Base-by-base conservation (phyloP, 805 yeast genomes). In the Naumovozyma dairenensis region DNA sequence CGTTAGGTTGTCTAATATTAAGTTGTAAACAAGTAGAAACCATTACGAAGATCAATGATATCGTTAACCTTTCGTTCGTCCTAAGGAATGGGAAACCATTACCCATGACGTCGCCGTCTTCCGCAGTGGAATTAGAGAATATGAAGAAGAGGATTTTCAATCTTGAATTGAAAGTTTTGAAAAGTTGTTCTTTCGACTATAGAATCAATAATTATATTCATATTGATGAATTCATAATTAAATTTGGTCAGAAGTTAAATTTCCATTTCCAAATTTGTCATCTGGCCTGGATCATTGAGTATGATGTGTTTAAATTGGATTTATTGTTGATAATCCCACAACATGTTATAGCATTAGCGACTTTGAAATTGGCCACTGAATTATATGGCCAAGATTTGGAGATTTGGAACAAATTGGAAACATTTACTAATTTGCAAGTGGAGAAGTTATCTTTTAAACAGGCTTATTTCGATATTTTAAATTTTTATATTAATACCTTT, bases 21-120 rank as follows among this genome's bases (percentile, higher is more conserved):
- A 80, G 94, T 2, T 63, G 78, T 28, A 84, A 86, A 54, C 74
- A 77, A 42, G 93, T 83, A 49, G 96, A 86, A 49, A 82, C 86
- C 27, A 77, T 85, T 27, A 85, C 84, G 53, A 80, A 80, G 45
- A 54, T 80, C 12, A 65, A 73, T 33, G 83, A 80, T 29, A 66
- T 85, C 9, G 68, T 53, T 58, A 51, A 59, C 4, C 59, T 59
- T 24, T 61, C 67, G 4, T 51, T 62, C 37, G 59, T 52, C 29
- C 38, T 58, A n/a, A 46, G 62, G 10, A 54, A 51, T 29, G 39
- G 46, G 5, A 43, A 36, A 6, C 48, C 45, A 25, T 36, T 55
- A 25, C 15, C 15, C 8, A 29, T 33, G 14, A 33, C 29, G 18
- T n/a, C n/a, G n/a, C n/a, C n/a, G n/a, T n/a, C n/a, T n/a, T 49